Conservation (phyloP, 768 basidiomycete species). For the Austroboletus festivus region DNA sequence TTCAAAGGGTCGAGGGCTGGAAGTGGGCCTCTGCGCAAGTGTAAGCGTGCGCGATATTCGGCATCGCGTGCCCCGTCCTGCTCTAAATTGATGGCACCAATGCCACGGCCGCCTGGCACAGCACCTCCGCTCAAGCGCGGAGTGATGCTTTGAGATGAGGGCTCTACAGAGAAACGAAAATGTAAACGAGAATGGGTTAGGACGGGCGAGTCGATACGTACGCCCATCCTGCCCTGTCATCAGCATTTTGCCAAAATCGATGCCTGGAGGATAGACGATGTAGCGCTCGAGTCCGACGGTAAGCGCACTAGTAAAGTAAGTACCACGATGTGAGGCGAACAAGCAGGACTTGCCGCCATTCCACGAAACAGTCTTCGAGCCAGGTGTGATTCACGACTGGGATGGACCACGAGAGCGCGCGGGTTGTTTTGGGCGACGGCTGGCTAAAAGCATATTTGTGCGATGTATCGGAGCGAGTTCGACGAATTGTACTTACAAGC, state of each 20-base stretch:
- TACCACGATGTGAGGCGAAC: neutral
- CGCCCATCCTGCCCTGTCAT: conserved; percentile 19
- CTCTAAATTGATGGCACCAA: conserved; percentile 22
- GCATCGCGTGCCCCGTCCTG: conserved; percentile 21
- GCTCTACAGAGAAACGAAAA: neutral
- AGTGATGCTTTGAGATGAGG: conserved; percentile 7
- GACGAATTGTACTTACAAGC: conserved; percentile 53
- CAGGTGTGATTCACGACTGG: conserved; percentile 87
- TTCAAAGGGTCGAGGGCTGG: too few relatives aligned
- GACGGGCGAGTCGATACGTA: conserved; percentile 1
- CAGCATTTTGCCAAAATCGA: conserved; percentile 56
- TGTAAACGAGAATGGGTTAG: neutral
- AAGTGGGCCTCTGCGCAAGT: neutral
- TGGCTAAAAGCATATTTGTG: conserved; percentile 26
- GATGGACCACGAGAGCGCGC: conserved; percentile 77
- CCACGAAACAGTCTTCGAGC: conserved; percentile 86
- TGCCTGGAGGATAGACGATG: conserved; percentile 60
- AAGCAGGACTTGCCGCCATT: conserved; percentile 52
- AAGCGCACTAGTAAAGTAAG: conserved; percentile 35
- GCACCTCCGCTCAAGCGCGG: conserved; percentile 19
- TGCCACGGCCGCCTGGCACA: conserved; percentile 29
- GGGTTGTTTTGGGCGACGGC: conserved; percentile 56
- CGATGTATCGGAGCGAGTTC: neutral
- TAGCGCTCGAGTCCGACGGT: conserved; percentile 66
- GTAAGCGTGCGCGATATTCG: conserved; percentile 5